Conservation (phyloP, 2,329 filamentous ascomycete genomes). For the Shiraia sp. region DNA sequence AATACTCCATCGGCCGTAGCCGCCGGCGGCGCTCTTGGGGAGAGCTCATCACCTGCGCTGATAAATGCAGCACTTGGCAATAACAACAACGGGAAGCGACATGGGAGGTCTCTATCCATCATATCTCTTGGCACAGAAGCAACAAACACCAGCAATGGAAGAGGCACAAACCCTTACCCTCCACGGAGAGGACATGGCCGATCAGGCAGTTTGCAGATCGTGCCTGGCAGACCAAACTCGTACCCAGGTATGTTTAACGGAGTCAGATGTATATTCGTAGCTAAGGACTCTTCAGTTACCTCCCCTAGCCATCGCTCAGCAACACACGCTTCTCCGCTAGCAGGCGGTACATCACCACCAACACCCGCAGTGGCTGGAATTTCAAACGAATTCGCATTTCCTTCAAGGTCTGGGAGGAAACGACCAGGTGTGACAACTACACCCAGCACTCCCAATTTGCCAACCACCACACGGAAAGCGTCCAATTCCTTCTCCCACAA, state of each 20-base stretch:
- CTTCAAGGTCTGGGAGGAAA: conserved; percentile 32
- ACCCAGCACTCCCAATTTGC: conserved; percentile 47
- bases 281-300: conserved; percentile 30
- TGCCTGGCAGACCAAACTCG: conserved; percentile 51
- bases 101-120: conserved; percentile 55
- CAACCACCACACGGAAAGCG: conserved; percentile 43
- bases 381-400: conserved; percentile 33
- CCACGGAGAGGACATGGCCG: conserved; percentile 70
- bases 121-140: conserved; percentile 53
- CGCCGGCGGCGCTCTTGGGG: conserved; percentile 7
- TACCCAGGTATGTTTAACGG: conserved; percentile 31
- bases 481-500: conserved; percentile 50
- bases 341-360: conserved; percentile 46
- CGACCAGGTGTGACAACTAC: conserved; percentile 39
- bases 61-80: conserved; percentile 24
- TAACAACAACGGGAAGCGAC: conserved; percentile 36
- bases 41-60: conserved; percentile 27
- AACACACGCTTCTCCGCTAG: conserved; percentile 49
- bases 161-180: conserved; percentile 42
- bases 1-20: conserved; percentile 42
- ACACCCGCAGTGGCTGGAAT: conserved; percentile 27
- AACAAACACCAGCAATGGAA: conserved; percentile 34
- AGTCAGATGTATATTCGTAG: conserved; percentile 1
- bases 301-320: conserved; percentile 37
- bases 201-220: conserved; percentile 80